Percentiles rank a stretch among this genome's conserved stretches.
These are phyloP conservation scores for Priceomyces haplophilus DNA, from an alignment of 805 yeast genomes.

Conservation along the genomic window DNA sequence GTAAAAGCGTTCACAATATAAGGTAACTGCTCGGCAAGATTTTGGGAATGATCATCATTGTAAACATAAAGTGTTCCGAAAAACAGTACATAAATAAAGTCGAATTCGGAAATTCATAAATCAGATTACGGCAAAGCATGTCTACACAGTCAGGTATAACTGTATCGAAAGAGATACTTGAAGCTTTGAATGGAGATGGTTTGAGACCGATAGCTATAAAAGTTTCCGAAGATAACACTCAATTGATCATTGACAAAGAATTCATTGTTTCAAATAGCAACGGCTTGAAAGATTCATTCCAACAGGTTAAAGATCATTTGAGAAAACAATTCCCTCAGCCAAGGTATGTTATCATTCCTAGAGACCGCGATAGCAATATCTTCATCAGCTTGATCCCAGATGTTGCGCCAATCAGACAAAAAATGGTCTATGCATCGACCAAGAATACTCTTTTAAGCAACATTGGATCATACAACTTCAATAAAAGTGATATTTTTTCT, in stretches of 20 bases:
- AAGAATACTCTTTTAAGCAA: conserved; percentile 72
- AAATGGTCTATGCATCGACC: conserved; percentile 93
- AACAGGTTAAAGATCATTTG: conserved; percentile 20
- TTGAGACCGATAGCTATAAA: conserved; percentile 28
- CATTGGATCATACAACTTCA: conserved; percentile 61
- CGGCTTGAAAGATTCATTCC: conserved; percentile 17
- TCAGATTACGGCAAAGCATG: conserved; percentile 15
- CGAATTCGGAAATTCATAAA: neutral
- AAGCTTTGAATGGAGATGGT: conserved; percentile 21
- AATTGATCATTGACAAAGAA: conserved; percentile 27
- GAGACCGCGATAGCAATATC: conserved; percentile 24
- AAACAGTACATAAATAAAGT: neutral
- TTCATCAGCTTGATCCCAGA: conserved; percentile 90
- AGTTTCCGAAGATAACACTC: conserved; percentile 31
- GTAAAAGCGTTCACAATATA: neutral
- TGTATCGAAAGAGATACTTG: conserved; percentile 30
- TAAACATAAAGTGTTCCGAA: neutral
- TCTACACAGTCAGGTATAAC: conserved; percentile 45
- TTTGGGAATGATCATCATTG: neutral
- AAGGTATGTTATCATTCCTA: conserved; percentile 28
- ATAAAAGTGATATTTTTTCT: conserved; percentile 37
- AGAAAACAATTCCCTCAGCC: conserved; percentile 32
- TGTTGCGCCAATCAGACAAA: conserved; percentile 69
- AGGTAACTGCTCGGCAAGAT: neutral
- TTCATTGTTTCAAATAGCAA: conserved; percentile 12